These are phyloP conservation scores for Globisporangium middletonii DNA, from an alignment of 352 stramenopile species.

Conservation along the genomic window DNA sequence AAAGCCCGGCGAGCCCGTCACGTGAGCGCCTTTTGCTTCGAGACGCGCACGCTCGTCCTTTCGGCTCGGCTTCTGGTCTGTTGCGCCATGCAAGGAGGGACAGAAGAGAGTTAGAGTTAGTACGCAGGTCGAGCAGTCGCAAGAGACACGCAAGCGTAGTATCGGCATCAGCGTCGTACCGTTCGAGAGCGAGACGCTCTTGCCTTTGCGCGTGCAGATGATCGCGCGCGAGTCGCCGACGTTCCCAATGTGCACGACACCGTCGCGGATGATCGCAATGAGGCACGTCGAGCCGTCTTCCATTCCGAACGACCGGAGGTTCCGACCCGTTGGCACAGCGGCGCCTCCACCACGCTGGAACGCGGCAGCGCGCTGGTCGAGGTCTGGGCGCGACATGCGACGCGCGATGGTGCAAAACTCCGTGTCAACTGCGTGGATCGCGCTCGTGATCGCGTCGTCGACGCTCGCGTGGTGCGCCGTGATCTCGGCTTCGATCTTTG, in stretches of 20 bases:
- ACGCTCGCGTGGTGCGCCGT: slow-evolving; percentile 26
- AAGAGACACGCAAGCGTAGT: background rate
- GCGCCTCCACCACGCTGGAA: slow-evolving; percentile 4
- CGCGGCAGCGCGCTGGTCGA: slow-evolving; percentile 17
- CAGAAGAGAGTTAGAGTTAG: background rate
- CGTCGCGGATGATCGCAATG: slow-evolving; percentile 66
- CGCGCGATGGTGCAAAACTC: slow-evolving; percentile 63
- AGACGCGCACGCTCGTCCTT: slow-evolving; percentile 69
- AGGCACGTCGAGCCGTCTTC: slow-evolving; percentile 80
- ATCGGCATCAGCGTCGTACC: slow-evolving; percentile 15
- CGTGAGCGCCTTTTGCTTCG: slow-evolving; percentile 55
- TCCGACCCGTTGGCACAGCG: slow-evolving; percentile 9
- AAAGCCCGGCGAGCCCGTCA: slow-evolving; percentile 62
- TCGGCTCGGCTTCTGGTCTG: slow-evolving; percentile 78
- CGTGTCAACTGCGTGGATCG: slow-evolving; percentile 54
- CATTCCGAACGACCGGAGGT: slow-evolving; percentile 41
- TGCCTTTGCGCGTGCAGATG: slow-evolving; percentile 47
- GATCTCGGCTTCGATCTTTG: slow-evolving; percentile 48
- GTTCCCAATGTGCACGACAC: slow-evolving; percentile 69
- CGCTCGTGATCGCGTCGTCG: slow-evolving; percentile 49
- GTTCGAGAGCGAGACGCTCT: slow-evolving; percentile 49
- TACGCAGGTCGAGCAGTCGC: background rate
- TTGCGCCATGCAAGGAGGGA: background rate
- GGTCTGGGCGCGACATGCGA: slow-evolving; percentile 27
- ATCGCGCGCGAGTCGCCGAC: slow-evolving; percentile 80